phyloP scores from a whole-genome alignment of 495 filamentous ascomycete genomes.

The Pseudevernia furfuracea region DNA sequence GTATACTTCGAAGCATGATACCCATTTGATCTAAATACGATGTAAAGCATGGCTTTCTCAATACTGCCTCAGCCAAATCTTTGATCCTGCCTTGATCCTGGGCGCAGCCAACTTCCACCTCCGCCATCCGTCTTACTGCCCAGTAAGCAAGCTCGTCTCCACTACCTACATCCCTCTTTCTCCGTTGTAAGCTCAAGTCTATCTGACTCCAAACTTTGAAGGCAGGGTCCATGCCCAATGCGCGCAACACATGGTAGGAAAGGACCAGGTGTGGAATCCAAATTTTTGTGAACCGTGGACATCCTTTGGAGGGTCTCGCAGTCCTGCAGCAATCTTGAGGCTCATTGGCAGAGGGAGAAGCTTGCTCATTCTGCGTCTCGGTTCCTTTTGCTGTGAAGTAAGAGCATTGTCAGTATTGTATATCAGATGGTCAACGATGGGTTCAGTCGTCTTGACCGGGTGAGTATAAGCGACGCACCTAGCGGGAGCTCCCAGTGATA shows the following conservation, averaged over 20 bases:
- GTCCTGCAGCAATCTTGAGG: background rate
- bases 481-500: background rate
- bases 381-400: background rate
- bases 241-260: background rate
- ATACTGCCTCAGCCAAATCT: background rate
- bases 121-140: background rate
- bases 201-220: background rate
- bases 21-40: background rate
- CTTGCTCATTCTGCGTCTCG: background rate
- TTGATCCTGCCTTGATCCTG: background rate
- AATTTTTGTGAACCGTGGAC: background rate
- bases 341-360: background rate
- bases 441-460: background rate
- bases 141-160: background rate
- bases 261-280: background rate
- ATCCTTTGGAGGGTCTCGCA: background rate
- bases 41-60: background rate
- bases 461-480: background rate
- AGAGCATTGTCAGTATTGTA: background rate
- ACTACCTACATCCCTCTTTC: background rate
- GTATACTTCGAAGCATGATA: background rate
- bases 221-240: no score
- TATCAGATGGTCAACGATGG: background rate
- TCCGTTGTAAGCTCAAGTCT: background rate
- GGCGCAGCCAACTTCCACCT: background rate